These are phyloP conservation scores for Thuidium tamariscinum DNA, from an alignment of 225 moss, liverwort and hornwort species.

Conservation along the genomic window DNA sequence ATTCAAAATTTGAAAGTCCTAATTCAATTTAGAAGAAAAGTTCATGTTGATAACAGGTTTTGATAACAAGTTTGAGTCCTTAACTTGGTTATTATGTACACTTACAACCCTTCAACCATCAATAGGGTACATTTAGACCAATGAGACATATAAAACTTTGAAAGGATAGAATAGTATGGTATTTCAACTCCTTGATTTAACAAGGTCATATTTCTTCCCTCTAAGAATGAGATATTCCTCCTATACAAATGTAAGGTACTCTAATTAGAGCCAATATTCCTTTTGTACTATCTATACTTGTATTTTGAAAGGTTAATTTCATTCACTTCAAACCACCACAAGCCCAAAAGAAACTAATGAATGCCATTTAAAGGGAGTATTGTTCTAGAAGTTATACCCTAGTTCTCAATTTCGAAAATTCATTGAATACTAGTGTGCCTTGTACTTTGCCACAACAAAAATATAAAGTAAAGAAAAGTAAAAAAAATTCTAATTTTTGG, in stretches of 20 bases:
- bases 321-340: neutral
- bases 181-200: neutral
- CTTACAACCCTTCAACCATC: neutral
- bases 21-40: neutral
- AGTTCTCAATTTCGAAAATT: neutral
- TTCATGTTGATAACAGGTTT: no score
- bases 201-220: neutral
- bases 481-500: no score
- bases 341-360: neutral
- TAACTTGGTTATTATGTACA: neutral
- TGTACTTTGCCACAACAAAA: no score
- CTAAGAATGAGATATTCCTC: rapidly evolving
- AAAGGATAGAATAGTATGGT: no score
- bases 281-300: neutral
- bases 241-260: no score
- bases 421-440: neutral
- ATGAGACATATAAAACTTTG: neutral
- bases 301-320: neutral
- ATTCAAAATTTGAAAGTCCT: no score
- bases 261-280: rapidly evolving
- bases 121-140: neutral
- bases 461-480: no score
- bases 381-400: neutral
- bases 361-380: no score
- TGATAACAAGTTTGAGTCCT: no score